Percentiles rank a stretch among this genome's conserved stretches.
Conservation (phyloP, 805 yeast species). For the Kregervanrija delftensis region DNA sequence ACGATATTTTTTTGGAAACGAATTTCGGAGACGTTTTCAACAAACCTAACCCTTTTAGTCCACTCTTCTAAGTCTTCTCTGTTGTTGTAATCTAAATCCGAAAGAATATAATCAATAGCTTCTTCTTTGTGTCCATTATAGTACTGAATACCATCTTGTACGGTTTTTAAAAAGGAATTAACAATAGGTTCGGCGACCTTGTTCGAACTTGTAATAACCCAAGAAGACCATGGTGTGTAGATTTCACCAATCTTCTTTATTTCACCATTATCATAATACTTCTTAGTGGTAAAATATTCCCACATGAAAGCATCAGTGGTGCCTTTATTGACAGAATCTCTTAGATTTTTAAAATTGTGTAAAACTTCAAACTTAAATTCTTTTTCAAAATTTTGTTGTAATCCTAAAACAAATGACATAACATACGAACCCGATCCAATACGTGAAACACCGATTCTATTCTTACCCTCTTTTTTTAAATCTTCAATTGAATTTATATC, state of each 20-base stretch:
- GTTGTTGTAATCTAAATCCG: conserved; percentile 65
- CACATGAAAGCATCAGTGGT: conserved; percentile 86
- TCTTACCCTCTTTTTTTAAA: conserved; percentile 39
- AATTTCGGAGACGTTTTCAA: conserved; percentile 36
- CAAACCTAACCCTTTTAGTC: conserved; percentile 71
- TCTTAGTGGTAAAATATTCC: conserved; percentile 88
- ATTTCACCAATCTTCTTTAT: conserved; percentile 81
- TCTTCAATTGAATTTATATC: conserved; percentile 48
- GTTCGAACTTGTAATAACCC: conserved; percentile 64
- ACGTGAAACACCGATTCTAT: conserved; percentile 69
- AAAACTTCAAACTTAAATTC: conserved; percentile 45
- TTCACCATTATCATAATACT: conserved; percentile 73
- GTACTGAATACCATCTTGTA: conserved; percentile 63
- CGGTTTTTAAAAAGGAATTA: conserved; percentile 39
- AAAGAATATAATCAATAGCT: conserved; percentile 56
- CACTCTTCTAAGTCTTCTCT: conserved; percentile 70
- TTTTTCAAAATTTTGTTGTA: conserved; percentile 45
- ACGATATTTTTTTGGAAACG: conserved; percentile 45
- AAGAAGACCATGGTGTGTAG: conserved; percentile 95
- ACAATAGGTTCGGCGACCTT: conserved; percentile 29
- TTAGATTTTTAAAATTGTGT: conserved; percentile 63
- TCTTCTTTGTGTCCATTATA: conserved; percentile 56
- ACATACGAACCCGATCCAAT: conserved; percentile 90
- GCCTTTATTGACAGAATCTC: conserved; percentile 67
- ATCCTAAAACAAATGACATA: conserved; percentile 80